Evolutionary conservation across 495 filamentous ascomycete genomes (phyloP).

Genomic region (Endocarpon pusillum): DNA sequence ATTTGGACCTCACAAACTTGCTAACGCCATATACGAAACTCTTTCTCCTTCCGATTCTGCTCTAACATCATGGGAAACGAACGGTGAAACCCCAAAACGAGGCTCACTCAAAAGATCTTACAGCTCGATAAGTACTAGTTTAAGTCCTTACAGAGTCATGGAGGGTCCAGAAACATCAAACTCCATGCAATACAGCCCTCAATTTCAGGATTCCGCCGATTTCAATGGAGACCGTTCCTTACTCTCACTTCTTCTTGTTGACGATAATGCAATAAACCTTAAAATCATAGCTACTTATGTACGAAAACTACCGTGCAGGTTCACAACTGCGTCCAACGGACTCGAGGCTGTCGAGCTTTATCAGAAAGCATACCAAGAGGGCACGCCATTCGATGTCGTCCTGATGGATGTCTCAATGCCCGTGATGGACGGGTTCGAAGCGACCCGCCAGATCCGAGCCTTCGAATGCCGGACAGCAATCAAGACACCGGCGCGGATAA

Average conservation of each 20-base stretch:
- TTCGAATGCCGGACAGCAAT: slow-evolving; percentile 25
- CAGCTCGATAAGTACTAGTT: slow-evolving; percentile 1
- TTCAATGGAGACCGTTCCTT: slow-evolving; percentile 6
- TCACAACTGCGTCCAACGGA: slow-evolving; percentile 31
- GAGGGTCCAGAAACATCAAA: slow-evolving; percentile 5
- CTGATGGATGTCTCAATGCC: slow-evolving; percentile 56
- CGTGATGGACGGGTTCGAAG: slow-evolving; percentile 43
- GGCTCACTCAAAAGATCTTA: slow-evolving; percentile 10
- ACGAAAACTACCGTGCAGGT: background rate
- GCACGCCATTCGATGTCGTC: slow-evolving; percentile 28
- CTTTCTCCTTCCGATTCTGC: too few relatives aligned
- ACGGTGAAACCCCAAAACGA: slow-evolving; percentile 7
- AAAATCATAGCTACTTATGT: slow-evolving; percentile 12
- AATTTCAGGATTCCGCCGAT: slow-evolving; percentile 8
- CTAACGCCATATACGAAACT: too few relatives aligned
- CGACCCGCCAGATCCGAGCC: slow-evolving; percentile 36
- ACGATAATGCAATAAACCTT: slow-evolving; percentile 35
- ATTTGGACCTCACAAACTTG: slow-evolving; percentile 17
- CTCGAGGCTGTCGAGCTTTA: slow-evolving; percentile 39
- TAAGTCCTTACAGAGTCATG: too few relatives aligned
- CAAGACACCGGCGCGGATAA: slow-evolving; percentile 18
- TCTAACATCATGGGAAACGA: background rate
- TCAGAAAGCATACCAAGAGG: slow-evolving; percentile 15
- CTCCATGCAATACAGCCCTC: slow-evolving; percentile 7
- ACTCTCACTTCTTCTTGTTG: slow-evolving; percentile 29